These are phyloP conservation scores for Hyphopichia buzzinii DNA, from an alignment of 1,139 yeast species.

Conservation along the genomic window DNA sequence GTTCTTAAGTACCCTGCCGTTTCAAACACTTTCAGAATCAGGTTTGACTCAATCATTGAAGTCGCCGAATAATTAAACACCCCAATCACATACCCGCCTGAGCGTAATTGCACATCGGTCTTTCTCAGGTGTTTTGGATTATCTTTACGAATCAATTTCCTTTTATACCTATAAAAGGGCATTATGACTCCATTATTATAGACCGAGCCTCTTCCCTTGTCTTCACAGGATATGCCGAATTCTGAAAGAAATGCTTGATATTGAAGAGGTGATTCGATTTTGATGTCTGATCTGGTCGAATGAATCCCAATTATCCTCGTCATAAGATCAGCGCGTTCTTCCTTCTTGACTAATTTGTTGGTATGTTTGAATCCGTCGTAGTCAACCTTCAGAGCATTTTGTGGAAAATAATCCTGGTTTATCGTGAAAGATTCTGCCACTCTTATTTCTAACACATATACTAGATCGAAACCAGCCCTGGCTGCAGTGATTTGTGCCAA, in stretches of 20 bases:
- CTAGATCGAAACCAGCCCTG: constrained; percentile 44
- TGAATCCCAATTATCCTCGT: constrained; percentile 50
- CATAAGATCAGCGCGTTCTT: constrained; percentile 29
- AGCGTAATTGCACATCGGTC: constrained; percentile 45
- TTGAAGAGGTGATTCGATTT: constrained; percentile 47
- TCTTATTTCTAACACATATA: constrained; percentile 57
- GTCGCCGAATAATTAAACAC: constrained; percentile 37
- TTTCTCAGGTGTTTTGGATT: constrained; percentile 14
- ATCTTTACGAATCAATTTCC: constrained; percentile 40
- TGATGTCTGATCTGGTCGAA: constrained; percentile 23
- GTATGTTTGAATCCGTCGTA: constrained; percentile 43
- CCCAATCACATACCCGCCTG: constrained; percentile 60
- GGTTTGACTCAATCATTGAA: constrained; percentile 34
- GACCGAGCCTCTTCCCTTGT: constrained; percentile 22
- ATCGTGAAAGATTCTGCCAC: constrained; percentile 46
- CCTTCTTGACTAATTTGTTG: constrained; percentile 26
- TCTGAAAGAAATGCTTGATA: constrained; percentile 50
- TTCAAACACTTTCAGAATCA: constrained; percentile 46
- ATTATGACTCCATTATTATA: constrained; percentile 50
- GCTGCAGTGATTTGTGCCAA: constrained; percentile 41
- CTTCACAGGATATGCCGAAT: constrained; percentile 49
- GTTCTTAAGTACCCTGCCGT: constrained; percentile 40
- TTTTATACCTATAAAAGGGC: constrained; percentile 47
- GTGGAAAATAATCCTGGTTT: constrained; percentile 39
- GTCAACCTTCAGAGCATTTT: constrained; percentile 34